Conservation (phyloP, 2,329 filamentous ascomycete genomes). For the Davidsoniella australis region DNA sequence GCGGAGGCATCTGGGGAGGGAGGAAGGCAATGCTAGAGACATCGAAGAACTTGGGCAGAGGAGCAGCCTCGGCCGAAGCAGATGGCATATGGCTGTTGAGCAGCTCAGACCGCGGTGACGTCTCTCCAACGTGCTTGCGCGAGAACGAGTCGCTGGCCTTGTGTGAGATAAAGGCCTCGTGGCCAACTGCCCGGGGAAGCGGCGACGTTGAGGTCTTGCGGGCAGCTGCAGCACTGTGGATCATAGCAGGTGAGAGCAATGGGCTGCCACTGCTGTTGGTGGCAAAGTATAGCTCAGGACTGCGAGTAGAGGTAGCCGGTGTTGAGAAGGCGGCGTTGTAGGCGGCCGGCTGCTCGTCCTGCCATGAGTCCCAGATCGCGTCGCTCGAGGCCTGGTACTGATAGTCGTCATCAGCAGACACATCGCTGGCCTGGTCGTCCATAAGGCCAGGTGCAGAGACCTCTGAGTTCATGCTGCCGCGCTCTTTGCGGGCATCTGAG, state of each 20-base stretch:
- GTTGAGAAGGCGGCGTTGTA: conserved; percentile 2
- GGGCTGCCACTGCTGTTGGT: conserved; percentile 2
- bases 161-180: conserved; percentile 12
- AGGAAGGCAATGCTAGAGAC: conserved; percentile 4
- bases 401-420: conserved; percentile 33
- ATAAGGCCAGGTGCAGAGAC: conserved; percentile 31
- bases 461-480: conserved; percentile 29
- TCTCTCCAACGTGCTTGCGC: not conserved
- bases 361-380: conserved; percentile 36
- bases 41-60: conserved; percentile 2
- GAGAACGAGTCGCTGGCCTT: conserved; percentile 12
- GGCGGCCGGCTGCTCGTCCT: conserved; percentile 16
- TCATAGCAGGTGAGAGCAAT: not conserved
- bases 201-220: conserved; percentile 3
- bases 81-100: not conserved
- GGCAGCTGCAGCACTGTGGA: not conserved
- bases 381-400: conserved; percentile 28
- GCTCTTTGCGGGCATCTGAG: conserved; percentile 17
- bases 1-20: conserved; percentile 3
- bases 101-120: conserved; percentile 1
- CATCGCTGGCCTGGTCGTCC: conserved; percentile 33
- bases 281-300: conserved; percentile 4
- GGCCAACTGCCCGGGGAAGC: conserved; percentile 7
- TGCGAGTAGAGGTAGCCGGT: conserved; percentile 12
- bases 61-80: not conserved